Evolutionary conservation across 139 green algal genomes (phyloP), one percentile per base, ranked within the genome.

Genomic region (Chlorella sp.): DNA sequence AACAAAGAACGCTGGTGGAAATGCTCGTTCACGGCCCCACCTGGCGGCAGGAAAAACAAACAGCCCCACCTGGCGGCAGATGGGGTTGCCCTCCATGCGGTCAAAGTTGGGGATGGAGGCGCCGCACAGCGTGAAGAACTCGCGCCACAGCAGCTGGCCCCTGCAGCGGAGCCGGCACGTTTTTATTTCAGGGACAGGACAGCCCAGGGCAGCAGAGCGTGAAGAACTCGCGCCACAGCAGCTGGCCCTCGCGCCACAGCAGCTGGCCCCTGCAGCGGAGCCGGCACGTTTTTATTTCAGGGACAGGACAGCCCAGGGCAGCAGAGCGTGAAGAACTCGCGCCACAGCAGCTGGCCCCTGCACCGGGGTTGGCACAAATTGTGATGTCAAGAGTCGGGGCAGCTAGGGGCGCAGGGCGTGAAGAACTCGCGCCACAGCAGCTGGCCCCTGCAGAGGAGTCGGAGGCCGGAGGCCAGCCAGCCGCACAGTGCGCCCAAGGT

Each of bases 121-220:
- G 20, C 90, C 93, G 34, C 86, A 86, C 1, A 70, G 79, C 60
- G 92, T 94, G 87, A 91, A 93, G 74, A 93, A 94, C 78, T 94
- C 91, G 4, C 91, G 84, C 95, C 95, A 98, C 78, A 97, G 88
- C 82, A 98, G 90, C 89, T 98, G 95, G 9, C 93, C 94, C 5
- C 89, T 81, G 60, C 40, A 19, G 7, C n/a, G 6, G 14, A 51
- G 16, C 7, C 2, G 24, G 20, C 41, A 11, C n/a, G n/a, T n/a
- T n/a, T n/a, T n/a, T n/a, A n/a, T n/a, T n/a, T n/a, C n/a, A n/a
- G n/a, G n/a, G n/a, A n/a, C n/a, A n/a, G n/a, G n/a, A n/a, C n/a
- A n/a, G n/a, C n/a, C n/a, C n/a, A n/a, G n/a, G n/a, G 20, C 90
- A 92, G 34, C 86, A 86, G 0, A 70, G 79, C 60, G 92, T 94